Evolutionary conservation across 345 rosid species (phyloP).

Genomic region (Syzygium aromaticum): DNA sequence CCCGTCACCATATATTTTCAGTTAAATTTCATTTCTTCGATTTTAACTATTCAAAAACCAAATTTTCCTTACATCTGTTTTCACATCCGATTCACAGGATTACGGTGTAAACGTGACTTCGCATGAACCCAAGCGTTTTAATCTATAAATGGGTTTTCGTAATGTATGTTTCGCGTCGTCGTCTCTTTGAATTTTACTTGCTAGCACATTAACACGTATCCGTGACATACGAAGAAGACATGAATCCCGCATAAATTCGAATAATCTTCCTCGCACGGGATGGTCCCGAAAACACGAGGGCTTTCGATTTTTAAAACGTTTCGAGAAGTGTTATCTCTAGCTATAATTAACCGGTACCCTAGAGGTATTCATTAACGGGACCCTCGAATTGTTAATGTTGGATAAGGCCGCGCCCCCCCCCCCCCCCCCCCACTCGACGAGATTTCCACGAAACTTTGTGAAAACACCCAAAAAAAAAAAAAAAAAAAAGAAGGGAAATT

Average conservation of each 20-base stretch:
- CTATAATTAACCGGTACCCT: not conserved
- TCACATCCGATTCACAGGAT: accelerated
- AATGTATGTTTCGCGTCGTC: accelerated
- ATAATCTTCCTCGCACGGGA: not conserved
- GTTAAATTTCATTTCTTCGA: not conserved
- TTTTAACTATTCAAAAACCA: not conserved
- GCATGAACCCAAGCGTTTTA: not conserved
- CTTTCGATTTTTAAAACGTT: accelerated
- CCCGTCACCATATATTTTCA: no score
- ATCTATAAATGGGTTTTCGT: accelerated
- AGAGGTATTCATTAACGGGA: not conserved
- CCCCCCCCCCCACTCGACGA: no score
- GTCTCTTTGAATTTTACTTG: not conserved
- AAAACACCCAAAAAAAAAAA: not conserved
- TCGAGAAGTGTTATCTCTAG: not conserved
- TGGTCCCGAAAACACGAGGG: no score
- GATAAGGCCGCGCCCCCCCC: no score
- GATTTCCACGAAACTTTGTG: not conserved
- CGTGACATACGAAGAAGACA: not conserved
- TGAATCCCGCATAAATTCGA: accelerated
- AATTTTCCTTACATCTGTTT: not conserved
- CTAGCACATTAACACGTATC: accelerated
- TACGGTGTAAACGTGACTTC: not conserved
- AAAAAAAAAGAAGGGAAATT: not conserved
- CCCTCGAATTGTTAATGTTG: not conserved